Evolutionary conservation across 164 flowering plant genomes (phyloP), one percentile per base, ranked within the genome.

Genomic region (Berberis vulgaris): DNA sequence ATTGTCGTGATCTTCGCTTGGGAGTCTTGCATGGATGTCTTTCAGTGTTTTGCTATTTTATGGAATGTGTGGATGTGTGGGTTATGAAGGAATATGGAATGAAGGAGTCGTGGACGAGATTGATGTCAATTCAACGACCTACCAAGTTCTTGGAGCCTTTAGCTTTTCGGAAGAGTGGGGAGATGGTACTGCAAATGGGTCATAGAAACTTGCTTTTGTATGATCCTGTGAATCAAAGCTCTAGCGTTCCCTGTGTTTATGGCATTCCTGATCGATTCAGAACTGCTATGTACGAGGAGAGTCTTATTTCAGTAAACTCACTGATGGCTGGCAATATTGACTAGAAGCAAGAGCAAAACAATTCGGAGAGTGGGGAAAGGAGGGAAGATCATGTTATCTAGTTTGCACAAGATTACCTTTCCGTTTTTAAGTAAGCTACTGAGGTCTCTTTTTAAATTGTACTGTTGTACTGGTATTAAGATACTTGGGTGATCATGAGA

Each of bases 11-110:
- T 57, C 43, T 57, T 57, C 11, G 60, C 8, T 57, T 57, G 11
- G 60, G 60, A 8, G 60, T 57, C 44, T 39, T 57, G 8, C 60
- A 9, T 40, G 60, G 60, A 44, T 6, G 60, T 3, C 60, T 57
- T 57, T 57, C 42, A 3, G 7, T 41, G 7, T 57, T 57, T 41
- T 42, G 11, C 8, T 42, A 41, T 57, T n/a, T 26, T 41, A 40
- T 42, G 8, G 60, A 57, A 57, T n/a, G 45, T 57, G 60, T 57
- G 7, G 60, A 57, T 40, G 41, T 57, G 41, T 57, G 60, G 60
- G 44, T 57, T 11, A 57, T 9, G 12, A 57, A 41, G 45, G 44
- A 57, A 40, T 57, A 57, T 57, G 60, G 45, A 1, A 2, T 41
- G 43, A 41, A 57, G 43, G 60, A 8, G 43, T 7, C 43, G 3